Evolutionary conservation across 2,329 filamentous ascomycete species (phyloP), one percentile per base, ranked within the genome.

Genomic region (Hansfordia pulvinata): DNA sequence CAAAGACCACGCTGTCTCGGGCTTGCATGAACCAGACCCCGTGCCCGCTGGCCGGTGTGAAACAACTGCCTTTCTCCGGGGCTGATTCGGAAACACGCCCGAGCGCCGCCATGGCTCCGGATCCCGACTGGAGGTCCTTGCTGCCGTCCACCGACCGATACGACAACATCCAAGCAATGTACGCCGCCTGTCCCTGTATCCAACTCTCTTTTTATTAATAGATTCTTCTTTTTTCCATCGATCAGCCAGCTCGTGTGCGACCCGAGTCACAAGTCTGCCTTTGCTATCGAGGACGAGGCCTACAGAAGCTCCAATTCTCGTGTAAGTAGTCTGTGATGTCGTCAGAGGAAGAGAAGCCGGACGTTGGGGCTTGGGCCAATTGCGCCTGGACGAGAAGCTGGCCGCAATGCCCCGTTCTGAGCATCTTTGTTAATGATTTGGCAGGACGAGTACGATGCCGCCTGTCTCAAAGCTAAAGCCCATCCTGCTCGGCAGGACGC

Each of bases 201-300:
- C 25, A 16, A 10, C 14, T 19, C 10, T 23, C 18, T 17, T 8
- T n/a, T 23, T 13, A 19, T 23, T n/a, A n/a, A n/a, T n/a, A n/a
- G n/a, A n/a, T n/a, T n/a, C n/a, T n/a, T n/a, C 26, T 23, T n/a
- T 27, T 9, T 21, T 23, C 8, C 10, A 24, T 18, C 19, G 30
- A 16, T 22, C 29, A 46, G 44, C 19, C 30, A 41, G 27, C 25
- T 30, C 18, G 20, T 18, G 20, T 3, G 20, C 12, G 34, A 42
- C 4, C 34, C 36, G 4, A 36, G 40, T 8, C 43, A 47, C 20
- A 43, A 44, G 38, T 60, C 42, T 20, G 82, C 81, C 12, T 76
- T 77, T 41, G 49, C 62, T 24, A 54, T 73, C 20, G 85, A 93
- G 50, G 68, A 66, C 23, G 60, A 65, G 8, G 70, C 74, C 9